Evolutionary conservation across 495 filamentous ascomycete species (phyloP), one percentile per base, ranked within the genome.

Genomic region (Lepidopterella palustris): DNA sequence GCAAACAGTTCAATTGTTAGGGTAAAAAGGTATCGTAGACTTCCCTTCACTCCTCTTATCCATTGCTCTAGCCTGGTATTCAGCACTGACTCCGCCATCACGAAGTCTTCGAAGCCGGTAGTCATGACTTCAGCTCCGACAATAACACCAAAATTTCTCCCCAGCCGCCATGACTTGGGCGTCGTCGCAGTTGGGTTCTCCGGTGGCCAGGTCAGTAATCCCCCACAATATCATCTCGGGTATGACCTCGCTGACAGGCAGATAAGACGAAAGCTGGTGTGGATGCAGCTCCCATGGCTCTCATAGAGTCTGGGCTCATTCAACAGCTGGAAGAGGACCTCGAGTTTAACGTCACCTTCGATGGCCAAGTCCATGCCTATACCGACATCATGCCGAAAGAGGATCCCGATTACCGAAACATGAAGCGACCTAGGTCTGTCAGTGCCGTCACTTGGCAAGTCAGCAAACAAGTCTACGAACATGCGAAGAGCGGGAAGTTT

Each of bases 181-280:
- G 80, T 98, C 52, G 89, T 97, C 39, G 92, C 92, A 26, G 93
- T 97, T 20, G 92, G 92, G 59, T 98, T 98, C 80, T 95, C 91
- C 56, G 93, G 95, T 66, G 93, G 93, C 53, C 93, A 98, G 82
- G 92, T 92, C 82, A 65, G 61, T 40, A 15, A 9, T 60, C 26
- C 18, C 32, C 27, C 11, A 11, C 20, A 39, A 35, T 21, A 5
- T 23, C 20, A 18, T 25, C 4, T 8, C 18, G n/a, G 0, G 20
- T 31, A 9, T 3, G 1, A 15, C 28, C n/a, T 11, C 20, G 32
- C 61, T 64, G 23, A 63, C 39, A 25, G 28, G 39, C 31, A 25
- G 9, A 2, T 3, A 70, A 97, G 90, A 84, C 85, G 76, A 96
- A 97, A 79, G 77, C 84, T 24, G 93, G 93, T 61, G 92, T 96